A percentile compares a stretch with the other conserved stretches of the same genome.
These are phyloP conservation scores for Amanita rimosa DNA, from an alignment of 768 basidiomycete species.

Conservation along the genomic window DNA sequence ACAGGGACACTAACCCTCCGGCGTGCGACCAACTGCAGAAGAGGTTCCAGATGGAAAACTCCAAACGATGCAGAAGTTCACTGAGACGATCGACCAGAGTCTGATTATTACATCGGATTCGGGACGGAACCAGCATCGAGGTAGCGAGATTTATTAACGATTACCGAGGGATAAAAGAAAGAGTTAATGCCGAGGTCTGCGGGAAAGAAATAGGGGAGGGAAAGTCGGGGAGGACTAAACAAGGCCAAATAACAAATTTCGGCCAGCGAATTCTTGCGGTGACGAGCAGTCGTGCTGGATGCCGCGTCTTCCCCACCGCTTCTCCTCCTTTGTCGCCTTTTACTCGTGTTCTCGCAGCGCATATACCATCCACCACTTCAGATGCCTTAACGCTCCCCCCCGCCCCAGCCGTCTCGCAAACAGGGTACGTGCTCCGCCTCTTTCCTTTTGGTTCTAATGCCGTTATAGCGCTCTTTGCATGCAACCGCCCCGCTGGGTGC, in stretches of 20 bases:
- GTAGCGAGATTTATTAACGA: conserved; percentile 85
- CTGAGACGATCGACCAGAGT: conserved; percentile 54
- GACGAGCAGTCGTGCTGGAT: neutral
- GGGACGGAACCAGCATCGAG: conserved; percentile 62
- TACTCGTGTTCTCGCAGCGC: conserved; percentile 43
- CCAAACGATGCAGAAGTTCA: conserved; percentile 51
- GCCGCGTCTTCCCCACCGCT: conserved; percentile 36
- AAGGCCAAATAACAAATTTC: conserved; percentile 24
- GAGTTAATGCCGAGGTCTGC: conserved; percentile 67
- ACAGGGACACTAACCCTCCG: conserved; percentile 43
- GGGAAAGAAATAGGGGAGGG: conserved; percentile 9
- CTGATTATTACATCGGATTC: conserved; percentile 43
- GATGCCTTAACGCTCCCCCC: conserved; percentile 19
- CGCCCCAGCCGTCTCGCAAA: conserved; percentile 19
- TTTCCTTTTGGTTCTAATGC: conserved; percentile 11
- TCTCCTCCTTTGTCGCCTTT: conserved; percentile 46
- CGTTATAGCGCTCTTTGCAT: conserved; percentile 63
- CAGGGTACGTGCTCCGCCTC: conserved; percentile 24
- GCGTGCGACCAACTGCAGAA: conserved; percentile 65
- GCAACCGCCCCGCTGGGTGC: conserved; percentile 44
- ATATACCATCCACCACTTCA: conserved; percentile 26
- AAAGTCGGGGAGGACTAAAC: conserved; percentile 47
- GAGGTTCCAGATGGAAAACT: conserved; percentile 34
- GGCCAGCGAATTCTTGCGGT: neutral
- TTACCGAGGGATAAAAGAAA: conserved; percentile 81